Conservation (phyloP, 495 filamentous ascomycete species). For the Daldinia childiae region DNA sequence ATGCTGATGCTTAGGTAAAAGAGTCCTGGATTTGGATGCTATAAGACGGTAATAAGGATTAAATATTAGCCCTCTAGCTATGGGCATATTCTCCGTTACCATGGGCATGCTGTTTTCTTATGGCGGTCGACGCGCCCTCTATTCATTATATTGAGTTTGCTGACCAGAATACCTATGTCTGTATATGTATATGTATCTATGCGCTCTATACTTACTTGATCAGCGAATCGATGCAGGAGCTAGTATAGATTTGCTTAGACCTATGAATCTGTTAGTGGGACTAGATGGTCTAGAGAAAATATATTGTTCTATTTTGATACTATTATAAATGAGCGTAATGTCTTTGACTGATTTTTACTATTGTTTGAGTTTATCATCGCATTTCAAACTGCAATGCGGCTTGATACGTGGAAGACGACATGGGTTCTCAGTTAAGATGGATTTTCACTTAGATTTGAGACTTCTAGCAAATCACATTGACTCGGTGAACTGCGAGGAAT, state of each 20-base stretch:
- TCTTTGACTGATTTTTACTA: background rate
- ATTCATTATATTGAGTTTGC: too few species aligned
- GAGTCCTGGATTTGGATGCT: too few species aligned
- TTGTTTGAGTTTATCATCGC: background rate
- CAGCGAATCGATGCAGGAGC: background rate
- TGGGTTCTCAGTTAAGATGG: too few species aligned
- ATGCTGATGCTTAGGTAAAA: too few species aligned
- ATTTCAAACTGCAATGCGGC: background rate
- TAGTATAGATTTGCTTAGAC: background rate
- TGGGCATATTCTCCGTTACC: too few species aligned
- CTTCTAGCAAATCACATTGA: constrained; percentile 10
- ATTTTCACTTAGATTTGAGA: background rate
- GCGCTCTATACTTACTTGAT: background rate
- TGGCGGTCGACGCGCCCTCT: too few species aligned
- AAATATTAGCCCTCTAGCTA: too few species aligned
- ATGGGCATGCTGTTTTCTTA: too few species aligned
- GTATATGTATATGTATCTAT: background rate
- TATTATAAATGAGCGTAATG: background rate
- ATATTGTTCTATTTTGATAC: background rate
- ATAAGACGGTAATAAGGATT: too few species aligned
- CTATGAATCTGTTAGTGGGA: background rate
- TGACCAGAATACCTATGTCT: too few species aligned
- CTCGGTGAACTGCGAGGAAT: background rate
- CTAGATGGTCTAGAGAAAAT: background rate
- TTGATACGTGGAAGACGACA: too few species aligned